Evolutionary conservation across 1,284 basidiomycete genomes (phyloP).

Genomic region (Trametes pubescens): DNA sequence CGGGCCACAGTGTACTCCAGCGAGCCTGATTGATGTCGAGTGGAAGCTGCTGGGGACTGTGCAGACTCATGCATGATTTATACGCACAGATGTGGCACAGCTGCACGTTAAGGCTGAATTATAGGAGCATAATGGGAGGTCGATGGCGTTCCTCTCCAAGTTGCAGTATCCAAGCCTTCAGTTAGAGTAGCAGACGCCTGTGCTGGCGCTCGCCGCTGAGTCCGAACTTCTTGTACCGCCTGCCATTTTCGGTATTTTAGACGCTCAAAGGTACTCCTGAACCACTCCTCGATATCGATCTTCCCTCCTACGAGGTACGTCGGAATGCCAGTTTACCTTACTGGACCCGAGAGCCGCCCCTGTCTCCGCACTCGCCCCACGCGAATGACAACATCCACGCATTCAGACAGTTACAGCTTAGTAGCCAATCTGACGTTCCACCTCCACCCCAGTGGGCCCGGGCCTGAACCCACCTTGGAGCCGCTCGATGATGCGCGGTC

Average conservation of each 20-base stretch:
- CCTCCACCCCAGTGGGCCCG: not conserved
- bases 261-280: not conserved
- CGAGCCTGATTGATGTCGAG: not conserved
- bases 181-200: constrained; percentile 13
- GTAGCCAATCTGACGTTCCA: constrained; percentile 4
- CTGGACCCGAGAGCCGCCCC: not conserved
- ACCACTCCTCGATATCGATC: constrained; percentile 6
- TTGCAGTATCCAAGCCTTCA: constrained; percentile 7
- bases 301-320: constrained; percentile 2
- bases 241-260: not conserved
- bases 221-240: constrained; percentile 6
- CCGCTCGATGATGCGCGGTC: not conserved
- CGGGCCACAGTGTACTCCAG: not conserved
- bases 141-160: not conserved
- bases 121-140: not conserved
- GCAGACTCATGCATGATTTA: not conserved
- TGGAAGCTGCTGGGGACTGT: not conserved
- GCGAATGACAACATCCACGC: constrained; percentile 1
- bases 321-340: constrained; percentile 4
- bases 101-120: not conserved
- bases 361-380: not conserved
- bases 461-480: not conserved
- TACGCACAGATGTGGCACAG: not conserved
- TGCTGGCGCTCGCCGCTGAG: constrained; percentile 8
- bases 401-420: not conserved